phyloP scores from a whole-genome alignment of 768 basidiomycete genomes.

The Termitomyces sp. region DNA sequence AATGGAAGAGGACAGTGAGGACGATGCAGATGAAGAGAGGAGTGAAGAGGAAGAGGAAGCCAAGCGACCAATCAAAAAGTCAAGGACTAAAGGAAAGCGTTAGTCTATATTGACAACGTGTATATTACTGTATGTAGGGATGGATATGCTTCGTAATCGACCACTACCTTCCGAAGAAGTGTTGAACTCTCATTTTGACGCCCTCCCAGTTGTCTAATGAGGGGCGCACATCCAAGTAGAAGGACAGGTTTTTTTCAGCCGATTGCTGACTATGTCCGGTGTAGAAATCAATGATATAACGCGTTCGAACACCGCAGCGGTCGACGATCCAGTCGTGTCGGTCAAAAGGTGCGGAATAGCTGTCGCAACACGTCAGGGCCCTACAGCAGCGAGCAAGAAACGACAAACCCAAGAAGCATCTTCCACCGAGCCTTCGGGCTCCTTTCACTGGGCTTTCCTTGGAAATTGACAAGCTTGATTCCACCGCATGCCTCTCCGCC shows the following conservation, averaged over 20 bases:
- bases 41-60: constrained; percentile 44
- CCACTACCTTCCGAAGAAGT: constrained; percentile 37
- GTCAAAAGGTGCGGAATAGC: constrained; percentile 93
- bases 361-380: constrained; percentile 26
- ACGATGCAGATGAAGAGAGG: constrained; percentile 26
- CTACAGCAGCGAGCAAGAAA: constrained; percentile 2
- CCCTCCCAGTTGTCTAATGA: constrained; percentile 94
- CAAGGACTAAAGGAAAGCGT: constrained; percentile 43
- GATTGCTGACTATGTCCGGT: constrained; percentile 58
- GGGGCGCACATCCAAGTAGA: constrained; percentile 92
- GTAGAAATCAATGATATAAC: constrained; percentile 99
- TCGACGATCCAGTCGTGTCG: constrained; percentile 97
- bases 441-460: constrained; percentile 76
- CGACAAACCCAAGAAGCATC: constrained; percentile 76
- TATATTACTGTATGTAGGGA: constrained; percentile 3
- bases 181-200: constrained; percentile 71
- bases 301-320: constrained; percentile 81
- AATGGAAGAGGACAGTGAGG: constrained; percentile 36
- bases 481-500: constrained; percentile 84
- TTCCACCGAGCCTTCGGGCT: constrained; percentile 81
- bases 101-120: constrained; percentile 18
- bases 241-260: constrained; percentile 57
- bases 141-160: neutral
- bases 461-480: constrained; percentile 81
- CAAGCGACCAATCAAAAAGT: constrained; percentile 48